Evolutionary conservation across 768 basidiomycete species (phyloP).

Genomic region (Lactarius sp.): DNA sequence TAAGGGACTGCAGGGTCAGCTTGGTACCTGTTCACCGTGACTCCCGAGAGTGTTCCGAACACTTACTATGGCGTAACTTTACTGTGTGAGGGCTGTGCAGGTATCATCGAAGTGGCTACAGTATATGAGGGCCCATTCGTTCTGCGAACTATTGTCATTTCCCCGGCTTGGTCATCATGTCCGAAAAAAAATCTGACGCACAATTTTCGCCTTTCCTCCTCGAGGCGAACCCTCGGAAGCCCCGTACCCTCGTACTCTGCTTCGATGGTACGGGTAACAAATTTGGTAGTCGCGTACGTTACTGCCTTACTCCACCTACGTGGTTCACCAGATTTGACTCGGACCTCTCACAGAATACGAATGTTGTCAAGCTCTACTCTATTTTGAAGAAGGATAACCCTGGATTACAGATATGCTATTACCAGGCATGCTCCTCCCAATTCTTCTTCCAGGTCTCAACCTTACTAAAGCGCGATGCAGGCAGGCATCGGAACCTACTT

Average conservation of each 20-base stretch:
- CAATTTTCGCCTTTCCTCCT: not conserved
- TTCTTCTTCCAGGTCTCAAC: not conserved
- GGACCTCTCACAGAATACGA: constrained; percentile 34
- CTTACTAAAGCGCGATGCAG: constrained; percentile 26
- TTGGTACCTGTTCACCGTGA: too few relatives aligned
- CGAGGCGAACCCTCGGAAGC: not conserved
- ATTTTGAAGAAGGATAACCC: constrained; percentile 36
- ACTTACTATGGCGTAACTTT: not conserved
- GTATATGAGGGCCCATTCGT: not conserved
- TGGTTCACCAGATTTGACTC: not conserved
- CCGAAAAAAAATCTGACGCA: not conserved
- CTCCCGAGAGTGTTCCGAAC: too few relatives aligned
- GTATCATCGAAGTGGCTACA: not conserved
- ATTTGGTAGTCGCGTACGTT: not conserved
- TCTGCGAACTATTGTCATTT: not conserved
- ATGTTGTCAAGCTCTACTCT: constrained; percentile 37
- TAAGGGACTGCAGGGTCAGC: too few relatives aligned
- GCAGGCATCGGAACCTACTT: constrained; percentile 47
- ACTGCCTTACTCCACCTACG: not conserved
- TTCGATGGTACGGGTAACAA: constrained; percentile 3
- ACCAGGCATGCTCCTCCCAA: constrained; percentile 46
- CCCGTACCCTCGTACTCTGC: constrained; percentile 1
- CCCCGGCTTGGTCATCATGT: not conserved
- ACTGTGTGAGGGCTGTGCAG: not conserved
- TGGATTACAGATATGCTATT: constrained; percentile 45